These are phyloP conservation scores for Penicillium sp. DNA, from an alignment of 2,329 filamentous ascomycete genomes.

Conservation along the genomic window DNA sequence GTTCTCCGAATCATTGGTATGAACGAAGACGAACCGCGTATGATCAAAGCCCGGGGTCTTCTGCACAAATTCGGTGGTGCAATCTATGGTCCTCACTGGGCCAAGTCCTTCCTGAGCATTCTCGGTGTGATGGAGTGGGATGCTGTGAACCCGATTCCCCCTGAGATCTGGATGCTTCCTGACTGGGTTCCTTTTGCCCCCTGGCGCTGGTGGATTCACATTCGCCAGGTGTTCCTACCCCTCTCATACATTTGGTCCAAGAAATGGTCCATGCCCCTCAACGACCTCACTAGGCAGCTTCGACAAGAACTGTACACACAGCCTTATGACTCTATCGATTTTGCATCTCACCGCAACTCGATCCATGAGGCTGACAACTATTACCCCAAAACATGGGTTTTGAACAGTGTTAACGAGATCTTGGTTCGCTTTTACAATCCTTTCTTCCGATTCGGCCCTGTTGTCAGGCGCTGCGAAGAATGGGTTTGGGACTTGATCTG, in stretches of 20 bases:
- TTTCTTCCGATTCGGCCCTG: slow-evolving; percentile 67
- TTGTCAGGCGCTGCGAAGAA: slow-evolving; percentile 74
- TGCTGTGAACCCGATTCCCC: slow-evolving; percentile 89
- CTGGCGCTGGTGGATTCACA: slow-evolving; percentile 98
- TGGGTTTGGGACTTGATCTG: slow-evolving; percentile 83
- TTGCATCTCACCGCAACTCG: slow-evolving; percentile 76
- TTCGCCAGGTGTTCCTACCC: slow-evolving; percentile 91
- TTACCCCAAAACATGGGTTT: slow-evolving; percentile 84
- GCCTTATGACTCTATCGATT: slow-evolving; percentile 77
- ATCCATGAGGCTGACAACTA: slow-evolving; percentile 85
- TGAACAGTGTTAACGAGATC: slow-evolving; percentile 78
- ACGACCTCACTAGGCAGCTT: slow-evolving; percentile 71
- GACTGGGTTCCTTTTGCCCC: slow-evolving; percentile 89
- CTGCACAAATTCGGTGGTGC: slow-evolving; percentile 87
- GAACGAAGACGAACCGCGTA: slow-evolving; percentile 77
- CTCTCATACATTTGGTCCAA: slow-evolving; percentile 92
- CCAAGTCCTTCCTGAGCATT: slow-evolving; percentile 92
- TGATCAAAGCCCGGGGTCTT: slow-evolving; percentile 81
- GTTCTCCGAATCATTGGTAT: slow-evolving; percentile 80
- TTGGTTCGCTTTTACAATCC: slow-evolving; percentile 81
- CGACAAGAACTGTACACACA: slow-evolving; percentile 82
- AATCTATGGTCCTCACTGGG: slow-evolving; percentile 85
- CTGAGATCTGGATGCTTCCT: slow-evolving; percentile 87
- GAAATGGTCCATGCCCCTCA: slow-evolving; percentile 76
- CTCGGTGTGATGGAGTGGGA: slow-evolving; percentile 87